Evolutionary conservation across 208 protist genomes (phyloP).

Genomic region (Leishmania tarentolae): DNA sequence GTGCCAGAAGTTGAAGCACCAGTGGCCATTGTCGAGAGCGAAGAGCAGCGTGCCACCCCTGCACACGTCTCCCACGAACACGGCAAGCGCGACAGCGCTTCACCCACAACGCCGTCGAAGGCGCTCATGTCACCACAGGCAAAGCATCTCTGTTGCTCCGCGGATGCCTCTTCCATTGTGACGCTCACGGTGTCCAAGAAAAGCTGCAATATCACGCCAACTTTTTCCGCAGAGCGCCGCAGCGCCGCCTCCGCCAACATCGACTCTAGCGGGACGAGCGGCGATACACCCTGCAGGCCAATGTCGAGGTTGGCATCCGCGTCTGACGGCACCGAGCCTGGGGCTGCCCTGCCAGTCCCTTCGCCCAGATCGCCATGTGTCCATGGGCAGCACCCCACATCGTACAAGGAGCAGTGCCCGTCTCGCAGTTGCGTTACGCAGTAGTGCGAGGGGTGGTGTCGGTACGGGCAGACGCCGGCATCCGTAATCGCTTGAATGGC

Average conservation of each 20-base stretch:
- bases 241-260: not conserved
- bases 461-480: constrained; percentile 32
- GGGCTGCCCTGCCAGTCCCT: not conserved
- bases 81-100: not conserved
- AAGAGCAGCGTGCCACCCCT: not conserved
- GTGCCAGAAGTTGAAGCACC: not conserved
- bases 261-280: constrained; percentile 1
- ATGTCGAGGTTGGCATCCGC: constrained; percentile 1
- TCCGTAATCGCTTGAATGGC: not conserved
- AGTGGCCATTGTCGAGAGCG: not conserved
- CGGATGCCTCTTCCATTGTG: constrained; percentile 1
- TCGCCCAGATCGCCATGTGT: constrained; percentile 34
- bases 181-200: constrained; percentile 22
- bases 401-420: constrained; percentile 37
- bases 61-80: not conserved
- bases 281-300: not conserved
- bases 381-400: constrained; percentile 56
- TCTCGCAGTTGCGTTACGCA: constrained; percentile 45
- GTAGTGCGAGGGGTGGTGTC: constrained; percentile 30
- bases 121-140: not conserved
- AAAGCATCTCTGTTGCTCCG: not conserved
- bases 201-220: constrained; percentile 21
- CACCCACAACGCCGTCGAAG: not conserved
- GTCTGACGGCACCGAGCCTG: not conserved
- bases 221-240: constrained; percentile 15